Base-by-base conservation (phyloP, 768 basidiomycete genomes). In the Leccinum longicurvipes region DNA sequence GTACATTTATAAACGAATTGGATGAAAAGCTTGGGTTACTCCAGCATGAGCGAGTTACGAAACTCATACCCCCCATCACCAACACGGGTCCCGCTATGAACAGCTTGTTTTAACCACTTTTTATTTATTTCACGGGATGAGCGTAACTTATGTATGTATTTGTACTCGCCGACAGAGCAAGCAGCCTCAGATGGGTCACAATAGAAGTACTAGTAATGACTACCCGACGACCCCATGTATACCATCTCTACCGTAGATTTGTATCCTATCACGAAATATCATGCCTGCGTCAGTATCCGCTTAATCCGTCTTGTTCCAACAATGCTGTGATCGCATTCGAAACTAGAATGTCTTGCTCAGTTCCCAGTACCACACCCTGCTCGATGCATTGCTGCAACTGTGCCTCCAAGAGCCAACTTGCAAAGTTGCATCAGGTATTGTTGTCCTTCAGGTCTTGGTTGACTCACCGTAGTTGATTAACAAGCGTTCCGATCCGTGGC, bases 401-500 rank as follows among this genome's bases (percentile, higher is more conserved):
- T 5, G 77, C 79, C 61, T 91, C 87, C 8, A 94, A 73, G 15
- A 93, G 72, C 51, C 83, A 80, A 49, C 91, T 87, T 60, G 36
- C 27, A 42, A 42, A n/a, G 17, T 41, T 3, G 45, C 36, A 31
- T 36, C 47, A 54, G n/a, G n/a, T n/a, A n/a, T n/a, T n/a, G n/a
- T n/a, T n/a, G n/a, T n/a, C n/a, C n/a, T n/a, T n/a, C n/a, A n/a
- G n/a, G n/a, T 23, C n/a, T 31, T 34, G 23, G 2, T 36, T 19
- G 23, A 69, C 77, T 58, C 66, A 89, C 91, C 91, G 79, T 11
- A 94, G 73, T 60, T 93, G 91, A 64, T 93, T 93, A 41, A 92
- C 88, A 27, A 97, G 79, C 11, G 93, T 84, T 2, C 93, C 93
- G 48, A 96, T 95, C 9, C 93, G 81, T n/a, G 94, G 89, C 83